Percentiles rank a stretch among this genome's conserved stretches.
Conservation (phyloP, 352 stramenopile genomes). For the Phytophthora parvispora region DNA sequence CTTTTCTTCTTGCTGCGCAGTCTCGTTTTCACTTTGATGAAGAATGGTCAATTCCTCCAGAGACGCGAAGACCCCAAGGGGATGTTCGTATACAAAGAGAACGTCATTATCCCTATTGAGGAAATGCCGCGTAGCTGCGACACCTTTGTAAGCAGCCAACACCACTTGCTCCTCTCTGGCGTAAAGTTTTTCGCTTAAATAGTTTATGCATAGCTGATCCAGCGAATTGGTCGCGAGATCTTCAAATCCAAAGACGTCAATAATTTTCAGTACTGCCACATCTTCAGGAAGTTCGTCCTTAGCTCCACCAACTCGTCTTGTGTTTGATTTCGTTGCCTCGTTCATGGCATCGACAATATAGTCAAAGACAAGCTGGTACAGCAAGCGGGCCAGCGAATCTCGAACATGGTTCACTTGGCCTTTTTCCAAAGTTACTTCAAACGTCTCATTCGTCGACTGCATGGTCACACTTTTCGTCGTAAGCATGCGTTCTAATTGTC, state of each 20-base stretch:
- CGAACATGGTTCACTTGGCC: slow-evolving; percentile 55
- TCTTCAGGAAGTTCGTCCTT: slow-evolving; percentile 1
- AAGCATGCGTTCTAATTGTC: slow-evolving; percentile 50
- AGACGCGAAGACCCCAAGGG: slow-evolving; percentile 66
- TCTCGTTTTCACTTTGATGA: slow-evolving; percentile 64
- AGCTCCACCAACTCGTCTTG: background rate
- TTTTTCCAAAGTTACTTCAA: slow-evolving; percentile 61
- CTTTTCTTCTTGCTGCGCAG: slow-evolving; percentile 58
- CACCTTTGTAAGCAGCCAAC: slow-evolving; percentile 10
- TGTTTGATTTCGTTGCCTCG: slow-evolving; percentile 40
- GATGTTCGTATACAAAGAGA: slow-evolving; percentile 60
- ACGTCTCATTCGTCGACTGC: slow-evolving; percentile 58
- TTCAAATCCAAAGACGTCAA: slow-evolving; percentile 87
- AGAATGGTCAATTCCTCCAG: slow-evolving; percentile 78
- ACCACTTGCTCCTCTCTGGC: slow-evolving; percentile 49
- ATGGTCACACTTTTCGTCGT: slow-evolving; percentile 56
- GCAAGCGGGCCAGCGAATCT: slow-evolving; percentile 65
- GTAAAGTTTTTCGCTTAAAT: slow-evolving; percentile 84
- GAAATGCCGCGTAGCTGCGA: background rate
- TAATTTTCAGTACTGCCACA: slow-evolving; percentile 49
- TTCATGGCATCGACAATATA: slow-evolving; percentile 64
- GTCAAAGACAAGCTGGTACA: slow-evolving; percentile 66
- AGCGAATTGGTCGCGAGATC: slow-evolving; percentile 74
- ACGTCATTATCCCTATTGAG: slow-evolving; percentile 28
- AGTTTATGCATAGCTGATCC: slow-evolving; percentile 88